These are phyloP conservation scores for Colletotrichum musicola DNA, from an alignment of 2,329 filamentous ascomycete species.

Conservation along the genomic window DNA sequence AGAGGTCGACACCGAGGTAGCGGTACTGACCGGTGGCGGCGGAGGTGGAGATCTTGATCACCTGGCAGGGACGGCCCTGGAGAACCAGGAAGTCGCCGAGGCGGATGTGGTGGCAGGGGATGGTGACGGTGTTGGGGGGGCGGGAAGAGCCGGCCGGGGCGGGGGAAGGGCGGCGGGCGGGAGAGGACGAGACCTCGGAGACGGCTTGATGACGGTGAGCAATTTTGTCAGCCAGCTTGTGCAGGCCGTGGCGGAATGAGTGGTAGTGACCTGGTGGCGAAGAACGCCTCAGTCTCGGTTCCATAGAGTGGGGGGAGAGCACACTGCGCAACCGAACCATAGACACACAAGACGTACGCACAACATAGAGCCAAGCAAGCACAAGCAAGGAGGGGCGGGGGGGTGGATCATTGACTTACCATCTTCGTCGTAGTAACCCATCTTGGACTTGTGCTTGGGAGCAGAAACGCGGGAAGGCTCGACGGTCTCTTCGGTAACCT, in stretches of 20 bases:
- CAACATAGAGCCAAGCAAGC: constrained; percentile 31
- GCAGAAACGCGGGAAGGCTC: constrained; percentile 62
- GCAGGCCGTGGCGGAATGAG: constrained; percentile 67
- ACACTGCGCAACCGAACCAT: constrained; percentile 38
- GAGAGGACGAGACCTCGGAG: constrained; percentile 57
- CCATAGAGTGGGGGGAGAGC: constrained; percentile 32
- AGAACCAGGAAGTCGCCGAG: constrained; percentile 99
- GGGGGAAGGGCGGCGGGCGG: constrained; percentile 48
- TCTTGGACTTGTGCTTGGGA: constrained; percentile 64
- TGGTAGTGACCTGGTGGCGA: constrained; percentile 65
- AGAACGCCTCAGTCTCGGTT: constrained; percentile 35
- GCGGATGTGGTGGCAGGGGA: constrained; percentile 99
- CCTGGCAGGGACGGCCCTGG: constrained; percentile 98
- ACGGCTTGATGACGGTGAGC: constrained; percentile 59
- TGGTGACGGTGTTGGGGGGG: constrained; percentile 89
- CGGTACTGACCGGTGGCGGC: constrained; percentile 98
- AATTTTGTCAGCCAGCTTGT: constrained; percentile 70
- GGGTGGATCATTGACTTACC: constrained; percentile 55
- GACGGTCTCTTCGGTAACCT: constrained; percentile 76
- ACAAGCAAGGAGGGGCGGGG: constrained; percentile 12
- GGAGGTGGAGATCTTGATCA: constrained; percentile 99
- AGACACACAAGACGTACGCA: too few species aligned
- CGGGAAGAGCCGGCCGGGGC: constrained; percentile 50
- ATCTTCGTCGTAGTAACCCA: constrained; percentile 76
- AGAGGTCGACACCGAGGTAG: constrained; percentile 99